These are phyloP conservation scores for Botryotinia globosa DNA, from an alignment of 2,329 filamentous ascomycete species.

Conservation along the genomic window DNA sequence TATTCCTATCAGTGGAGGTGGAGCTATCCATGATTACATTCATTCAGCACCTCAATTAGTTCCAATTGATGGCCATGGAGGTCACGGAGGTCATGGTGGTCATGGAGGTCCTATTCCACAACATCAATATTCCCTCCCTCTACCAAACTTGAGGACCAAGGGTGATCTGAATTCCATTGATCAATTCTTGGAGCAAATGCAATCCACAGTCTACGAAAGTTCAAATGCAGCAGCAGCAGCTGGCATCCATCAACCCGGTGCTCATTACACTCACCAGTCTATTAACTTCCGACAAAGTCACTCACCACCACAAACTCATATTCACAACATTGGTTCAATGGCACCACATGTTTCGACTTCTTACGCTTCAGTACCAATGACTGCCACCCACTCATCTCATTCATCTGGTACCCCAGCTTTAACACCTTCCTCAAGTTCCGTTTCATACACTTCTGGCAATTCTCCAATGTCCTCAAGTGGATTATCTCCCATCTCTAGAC, in stretches of 20 bases:
- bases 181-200: slow-evolving; percentile 92
- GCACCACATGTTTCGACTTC: slow-evolving; percentile 39
- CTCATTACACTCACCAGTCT: slow-evolving; percentile 58
- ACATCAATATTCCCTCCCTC: slow-evolving; percentile 81
- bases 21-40: slow-evolving; percentile 56
- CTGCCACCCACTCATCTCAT: slow-evolving; percentile 58
- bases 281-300: slow-evolving; percentile 58
- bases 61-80: slow-evolving; percentile 50
- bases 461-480: slow-evolving; percentile 67
- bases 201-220: slow-evolving; percentile 93
- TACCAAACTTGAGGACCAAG: slow-evolving; percentile 87
- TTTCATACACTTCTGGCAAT: slow-evolving; percentile 76
- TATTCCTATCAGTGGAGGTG: slow-evolving; percentile 56
- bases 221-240: slow-evolving; percentile 76
- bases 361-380: slow-evolving; percentile 55
- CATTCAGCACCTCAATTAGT: slow-evolving; percentile 50
- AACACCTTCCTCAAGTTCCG: slow-evolving; percentile 70
- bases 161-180: slow-evolving; percentile 92
- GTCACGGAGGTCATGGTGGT: slow-evolving; percentile 43
- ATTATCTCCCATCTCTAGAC: slow-evolving; percentile 63
- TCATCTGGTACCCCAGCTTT: slow-evolving; percentile 67
- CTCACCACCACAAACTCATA: slow-evolving; percentile 46
- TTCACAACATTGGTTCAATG: slow-evolving; percentile 32
- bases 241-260: slow-evolving; percentile 71
- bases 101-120: slow-evolving; percentile 56